phyloP scores from a whole-genome alignment of 2,329 filamentous ascomycete genomes.

The Ophiostoma ips region DNA sequence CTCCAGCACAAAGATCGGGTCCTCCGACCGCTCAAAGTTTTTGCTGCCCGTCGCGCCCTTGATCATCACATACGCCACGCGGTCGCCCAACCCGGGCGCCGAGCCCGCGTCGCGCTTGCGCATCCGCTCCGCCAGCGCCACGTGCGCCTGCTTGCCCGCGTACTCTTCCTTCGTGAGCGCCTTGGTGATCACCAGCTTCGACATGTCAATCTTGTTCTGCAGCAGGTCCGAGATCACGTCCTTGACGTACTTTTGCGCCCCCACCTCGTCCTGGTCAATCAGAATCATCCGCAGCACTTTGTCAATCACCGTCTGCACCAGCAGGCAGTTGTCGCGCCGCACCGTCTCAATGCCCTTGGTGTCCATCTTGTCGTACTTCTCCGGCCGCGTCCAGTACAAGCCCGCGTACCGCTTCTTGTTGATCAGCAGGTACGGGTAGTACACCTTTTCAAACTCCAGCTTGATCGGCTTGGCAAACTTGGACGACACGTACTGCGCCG shows the following conservation, averaged over 20 bases:
- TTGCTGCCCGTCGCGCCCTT: slow-evolving; percentile 80
- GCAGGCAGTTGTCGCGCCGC: slow-evolving; percentile 83
- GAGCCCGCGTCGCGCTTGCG: slow-evolving; percentile 92
- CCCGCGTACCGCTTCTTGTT: slow-evolving; percentile 99
- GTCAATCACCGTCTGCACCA: slow-evolving; percentile 95
- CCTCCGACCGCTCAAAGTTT: slow-evolving; percentile 95
- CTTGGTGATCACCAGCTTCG: slow-evolving; percentile 97
- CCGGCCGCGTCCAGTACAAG: slow-evolving; percentile 88
- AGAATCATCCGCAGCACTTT: slow-evolving; percentile 91
- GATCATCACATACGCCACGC: slow-evolving; percentile 96
- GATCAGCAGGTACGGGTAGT: slow-evolving; percentile 94
- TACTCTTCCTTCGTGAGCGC: slow-evolving; percentile 86
- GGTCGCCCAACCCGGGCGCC: slow-evolving; percentile 81
- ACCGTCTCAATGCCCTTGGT: slow-evolving; percentile 99
- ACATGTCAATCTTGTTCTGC: slow-evolving; percentile 98
- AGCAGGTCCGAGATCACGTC: slow-evolving; percentile 87
- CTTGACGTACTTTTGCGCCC: slow-evolving; percentile 95
- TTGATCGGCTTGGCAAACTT: slow-evolving; percentile 98
- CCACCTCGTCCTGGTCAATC: slow-evolving; percentile 80
- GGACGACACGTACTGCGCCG: slow-evolving; percentile 70
- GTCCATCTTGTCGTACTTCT: slow-evolving; percentile 99
- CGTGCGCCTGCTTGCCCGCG: slow-evolving; percentile 84
- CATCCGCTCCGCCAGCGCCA: slow-evolving; percentile 92
- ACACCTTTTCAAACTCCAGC: slow-evolving; percentile 97
- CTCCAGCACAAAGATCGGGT: slow-evolving; percentile 92